These are phyloP conservation scores for Heracleum sosnowskyi DNA, from an alignment of 129 eudicot genomes.

Conservation along the genomic window DNA sequence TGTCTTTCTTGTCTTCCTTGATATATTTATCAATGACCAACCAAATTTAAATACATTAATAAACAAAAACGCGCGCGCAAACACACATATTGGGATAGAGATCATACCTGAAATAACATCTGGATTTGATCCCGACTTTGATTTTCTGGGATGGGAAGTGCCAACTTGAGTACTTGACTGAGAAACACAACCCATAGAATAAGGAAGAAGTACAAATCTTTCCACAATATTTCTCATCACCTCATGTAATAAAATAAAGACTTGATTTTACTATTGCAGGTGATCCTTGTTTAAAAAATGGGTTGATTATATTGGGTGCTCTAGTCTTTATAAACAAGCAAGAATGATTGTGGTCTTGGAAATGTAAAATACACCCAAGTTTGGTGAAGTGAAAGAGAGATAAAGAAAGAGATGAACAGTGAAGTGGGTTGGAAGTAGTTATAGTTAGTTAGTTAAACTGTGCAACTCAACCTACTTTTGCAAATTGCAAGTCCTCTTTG, in stretches of 20 bases:
- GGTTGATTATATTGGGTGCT: constrained; percentile 14
- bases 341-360: constrained; percentile 31
- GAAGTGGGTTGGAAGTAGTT: constrained; percentile 32
- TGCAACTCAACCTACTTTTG: constrained; percentile 58
- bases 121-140: constrained; percentile 18
- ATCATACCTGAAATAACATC: constrained; percentile 22
- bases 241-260: constrained; percentile 6
- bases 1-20: constrained; percentile 13
- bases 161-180: constrained; percentile 34
- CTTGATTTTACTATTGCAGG: not conserved
- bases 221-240: constrained; percentile 39
- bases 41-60: constrained; percentile 1
- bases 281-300: not conserved
- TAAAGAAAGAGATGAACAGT: constrained; percentile 10
- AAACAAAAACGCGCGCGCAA: not conserved
- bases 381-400: constrained; percentile 20
- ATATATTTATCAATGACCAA: not conserved
- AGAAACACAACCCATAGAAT: constrained; percentile 53
- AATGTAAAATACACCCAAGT: constrained; percentile 19
- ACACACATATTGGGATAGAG: constrained; percentile 12
- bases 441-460: constrained; percentile 52
- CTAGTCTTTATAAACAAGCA: constrained; percentile 35
- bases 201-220: constrained; percentile 45
- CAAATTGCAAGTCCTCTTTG: constrained; percentile 10
- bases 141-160: constrained; percentile 18